Evolutionary conservation across 805 yeast genomes (phyloP).

Genomic region (Dipodascopsis tothii): DNA sequence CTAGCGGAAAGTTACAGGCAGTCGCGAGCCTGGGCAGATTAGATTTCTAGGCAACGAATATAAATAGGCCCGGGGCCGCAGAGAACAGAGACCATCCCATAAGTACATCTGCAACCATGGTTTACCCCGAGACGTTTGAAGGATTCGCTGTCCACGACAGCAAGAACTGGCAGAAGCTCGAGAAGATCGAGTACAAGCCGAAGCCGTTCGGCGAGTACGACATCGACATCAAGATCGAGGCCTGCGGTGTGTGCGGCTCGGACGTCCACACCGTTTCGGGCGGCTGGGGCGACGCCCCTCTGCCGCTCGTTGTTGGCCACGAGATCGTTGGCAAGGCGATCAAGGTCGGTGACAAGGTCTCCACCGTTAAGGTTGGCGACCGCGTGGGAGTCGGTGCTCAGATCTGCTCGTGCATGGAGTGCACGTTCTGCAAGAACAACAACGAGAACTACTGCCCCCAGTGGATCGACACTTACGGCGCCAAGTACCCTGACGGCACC

Average conservation of each 20-base stretch:
- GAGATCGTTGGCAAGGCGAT: slow-evolving; percentile 33
- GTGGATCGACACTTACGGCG: slow-evolving; percentile 45
- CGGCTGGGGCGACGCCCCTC: slow-evolving; percentile 41
- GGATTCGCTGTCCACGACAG: slow-evolving; percentile 44
- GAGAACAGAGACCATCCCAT: background rate
- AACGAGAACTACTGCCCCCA: slow-evolving; percentile 52
- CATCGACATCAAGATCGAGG: slow-evolving; percentile 36
- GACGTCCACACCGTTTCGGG: slow-evolving; percentile 47
- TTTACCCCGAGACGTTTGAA: slow-evolving; percentile 50
- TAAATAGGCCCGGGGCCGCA: background rate
- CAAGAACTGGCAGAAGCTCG: slow-evolving; percentile 23
- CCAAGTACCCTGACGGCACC: slow-evolving; percentile 41
- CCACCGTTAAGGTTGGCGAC: slow-evolving; percentile 52
- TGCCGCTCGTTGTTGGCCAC: slow-evolving; percentile 43
- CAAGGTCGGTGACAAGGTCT: slow-evolving; percentile 48
- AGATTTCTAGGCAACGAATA: too few relatives aligned
- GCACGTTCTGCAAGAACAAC: slow-evolving; percentile 48
- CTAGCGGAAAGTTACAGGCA: too few relatives aligned
- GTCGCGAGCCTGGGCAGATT: too few relatives aligned
- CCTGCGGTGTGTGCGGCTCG: slow-evolving; percentile 52
- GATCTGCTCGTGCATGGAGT: slow-evolving; percentile 51
- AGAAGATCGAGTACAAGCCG: slow-evolving; percentile 24
- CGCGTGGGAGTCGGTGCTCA: slow-evolving; percentile 77
- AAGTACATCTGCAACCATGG: slow-evolving; percentile 17
- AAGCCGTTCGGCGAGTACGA: slow-evolving; percentile 28